phyloP scores from a whole-genome alignment of 2,329 filamentous ascomycete species.

The Juglanconis sp. region DNA sequence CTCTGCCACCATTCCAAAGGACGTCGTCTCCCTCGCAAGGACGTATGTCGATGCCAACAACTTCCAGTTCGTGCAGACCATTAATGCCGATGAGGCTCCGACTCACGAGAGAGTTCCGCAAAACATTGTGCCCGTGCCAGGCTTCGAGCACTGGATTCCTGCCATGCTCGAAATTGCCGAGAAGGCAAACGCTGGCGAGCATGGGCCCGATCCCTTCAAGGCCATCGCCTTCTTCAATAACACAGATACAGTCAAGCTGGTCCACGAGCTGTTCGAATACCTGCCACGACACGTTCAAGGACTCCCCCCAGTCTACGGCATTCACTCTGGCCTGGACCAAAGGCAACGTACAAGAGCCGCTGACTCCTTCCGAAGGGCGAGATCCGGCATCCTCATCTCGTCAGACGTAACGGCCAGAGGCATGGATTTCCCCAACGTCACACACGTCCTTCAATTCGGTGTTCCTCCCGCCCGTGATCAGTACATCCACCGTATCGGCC shows the following conservation, averaged over 20 bases:
- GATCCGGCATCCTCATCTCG: constrained; percentile 66
- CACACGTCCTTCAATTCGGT: constrained; percentile 75
- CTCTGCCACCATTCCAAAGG: constrained; percentile 84
- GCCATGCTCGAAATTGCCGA: constrained; percentile 72
- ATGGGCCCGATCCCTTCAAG: constrained; percentile 69
- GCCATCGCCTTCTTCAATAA: constrained; percentile 91
- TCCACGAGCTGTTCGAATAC: constrained; percentile 54
- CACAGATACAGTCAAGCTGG: constrained; percentile 67
- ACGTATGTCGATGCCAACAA: constrained; percentile 71
- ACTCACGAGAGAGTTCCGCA: constrained; percentile 87
- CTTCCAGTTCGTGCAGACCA: constrained; percentile 90
- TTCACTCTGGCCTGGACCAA: constrained; percentile 80
- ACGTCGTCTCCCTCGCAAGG: constrained; percentile 77
- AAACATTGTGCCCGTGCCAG: constrained; percentile 62
- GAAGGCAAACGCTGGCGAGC: constrained; percentile 37
- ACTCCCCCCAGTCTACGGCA: constrained; percentile 46
- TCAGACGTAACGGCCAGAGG: constrained; percentile 79
- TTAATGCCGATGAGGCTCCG: constrained; percentile 73
- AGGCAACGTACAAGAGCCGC: constrained; percentile 64
- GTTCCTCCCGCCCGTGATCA: constrained; percentile 62
- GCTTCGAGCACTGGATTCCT: constrained; percentile 75
- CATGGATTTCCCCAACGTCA: constrained; percentile 79
- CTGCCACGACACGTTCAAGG: constrained; percentile 36
- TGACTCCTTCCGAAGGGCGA: constrained; percentile 65
- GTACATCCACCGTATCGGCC: constrained; percentile 75